Base-by-base conservation (phyloP, 805 yeast species). In the Clavispora carvajalis region DNA sequence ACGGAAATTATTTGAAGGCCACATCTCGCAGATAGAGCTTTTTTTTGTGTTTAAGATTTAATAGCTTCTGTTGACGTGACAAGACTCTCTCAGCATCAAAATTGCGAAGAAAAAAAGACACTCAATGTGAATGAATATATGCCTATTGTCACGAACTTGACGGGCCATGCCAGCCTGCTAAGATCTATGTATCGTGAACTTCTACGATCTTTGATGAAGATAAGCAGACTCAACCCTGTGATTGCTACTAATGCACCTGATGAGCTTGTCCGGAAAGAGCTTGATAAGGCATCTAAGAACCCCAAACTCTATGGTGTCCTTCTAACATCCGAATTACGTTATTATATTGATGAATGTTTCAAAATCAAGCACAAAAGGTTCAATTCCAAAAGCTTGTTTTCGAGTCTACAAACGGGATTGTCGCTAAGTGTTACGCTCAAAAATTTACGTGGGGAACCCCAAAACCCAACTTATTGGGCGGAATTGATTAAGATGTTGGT, bases 271-370 rank as follows among this genome's bases (percentile, higher is more conserved):
- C 22, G 12, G 22, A 21, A 10, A 9, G 54, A 49, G 22, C 34
- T 46, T 7, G 21, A 29, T 15, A 49, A 46, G 33, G 46, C 39
- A 5, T 16, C 38, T 11, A 36, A 34, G 19, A 43, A 54, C 29
- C 48, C 48, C 5, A 17, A 31, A 16, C 40, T 38, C 25, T 54
- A 58, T 34, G 35, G 47, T 7, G 36, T 39, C 8, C 48, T 46
- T 34, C 39, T 55, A 17, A 30, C 40, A 7, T 42, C 51, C 6
- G 63, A 59, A 36, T 16, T 59, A 31, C 33, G 36, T 11, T 51
- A 52, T 23, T 39, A 37, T 7, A 37, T 48, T 1, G 40, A 41
- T 11, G 52, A 52, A 23, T 57, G 51, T 38, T 49, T 59, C 36
- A 22, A 45, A 24, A 22, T 24, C 24, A 17, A 17, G 25, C 36